Evolutionary conservation across 768 basidiomycete species (phyloP).

Genomic region (Kockovaella imperatae): DNA sequence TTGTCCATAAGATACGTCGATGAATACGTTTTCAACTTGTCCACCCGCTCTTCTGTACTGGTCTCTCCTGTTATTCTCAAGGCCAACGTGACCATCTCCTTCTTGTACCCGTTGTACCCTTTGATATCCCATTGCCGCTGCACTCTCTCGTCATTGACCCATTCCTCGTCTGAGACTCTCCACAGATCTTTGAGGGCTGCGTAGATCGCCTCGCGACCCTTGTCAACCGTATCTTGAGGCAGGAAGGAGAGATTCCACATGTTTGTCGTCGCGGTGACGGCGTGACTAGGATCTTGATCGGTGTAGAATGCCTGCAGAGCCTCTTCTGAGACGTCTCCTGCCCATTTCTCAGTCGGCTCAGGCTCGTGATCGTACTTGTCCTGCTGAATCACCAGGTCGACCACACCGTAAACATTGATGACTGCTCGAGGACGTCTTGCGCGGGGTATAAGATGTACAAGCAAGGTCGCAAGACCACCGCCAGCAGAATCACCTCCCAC

Average conservation of each 20-base stretch:
- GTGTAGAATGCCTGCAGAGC: background rate
- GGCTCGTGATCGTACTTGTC: no score
- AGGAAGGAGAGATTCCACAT: conserved; percentile 8
- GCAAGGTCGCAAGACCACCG: conserved; percentile 9
- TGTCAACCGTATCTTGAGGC: conserved; percentile 7
- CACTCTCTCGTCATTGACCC: conserved; percentile 1
- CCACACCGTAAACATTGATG: conserved; percentile 15
- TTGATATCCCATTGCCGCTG: conserved; percentile 8
- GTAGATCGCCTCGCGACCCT: conserved; percentile 1
- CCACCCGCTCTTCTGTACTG: background rate
- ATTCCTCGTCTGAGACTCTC: conserved; percentile 4
- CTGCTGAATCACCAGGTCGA: conserved; percentile 12
- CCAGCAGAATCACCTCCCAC: conserved; percentile 26
- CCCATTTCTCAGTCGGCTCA: no score
- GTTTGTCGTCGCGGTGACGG: conserved; percentile 1
- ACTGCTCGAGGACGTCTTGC: conserved; percentile 10
- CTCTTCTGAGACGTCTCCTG: no score
- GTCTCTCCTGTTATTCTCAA: background rate
- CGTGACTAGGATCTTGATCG: conserved; percentile 10
- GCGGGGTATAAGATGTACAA: conserved; percentile 5
- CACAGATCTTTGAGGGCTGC: no score
- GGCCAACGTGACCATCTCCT: background rate
- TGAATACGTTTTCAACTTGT: conserved; percentile 1
- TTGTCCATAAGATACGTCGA: conserved; percentile 4
- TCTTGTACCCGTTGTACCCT: background rate